Evolutionary conservation across 192 early-diverging fungal species (phyloP), one percentile per base, ranked within the genome.

Genomic region (Pilaira anomala): DNA sequence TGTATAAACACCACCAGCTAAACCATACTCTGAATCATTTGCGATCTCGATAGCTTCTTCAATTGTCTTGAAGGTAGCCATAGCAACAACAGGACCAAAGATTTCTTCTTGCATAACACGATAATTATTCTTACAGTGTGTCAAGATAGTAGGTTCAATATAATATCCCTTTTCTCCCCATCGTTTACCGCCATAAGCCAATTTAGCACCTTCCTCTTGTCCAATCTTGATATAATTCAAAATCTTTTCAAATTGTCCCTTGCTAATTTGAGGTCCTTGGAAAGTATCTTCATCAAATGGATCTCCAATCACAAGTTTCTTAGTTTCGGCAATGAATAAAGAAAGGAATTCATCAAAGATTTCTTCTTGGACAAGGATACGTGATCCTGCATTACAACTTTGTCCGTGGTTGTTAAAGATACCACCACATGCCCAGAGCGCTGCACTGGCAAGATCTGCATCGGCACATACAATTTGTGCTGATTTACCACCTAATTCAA

Each of bases 21-120:
- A 81, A 6, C 89, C 90, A 46, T 91, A 91, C 41, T 76, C 53
- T 3, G 80, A 86, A 50, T 85, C 76, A 63, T 93, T 93, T 28
- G 88, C 84, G 25, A 78, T 71, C 22, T 73, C 58, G 13, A 93
- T 69, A 19, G 70, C 91, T 51, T 93, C 87, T 8, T 86, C 86
- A 63, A 90, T 85, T 5, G 84, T 88, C 42, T 87, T 78, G 53
- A 93, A 93, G 0, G 87, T 79, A 51, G 77, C 68, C 21, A 93
- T 73, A 21, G 82, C 81, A 21, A 91, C 87, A 12, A 93, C 90
- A n/a, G 90, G 91, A 18, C 89, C 89, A 80, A 93, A 93, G 24
- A 91, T 90, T 66, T 93, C 89, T 69, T 93, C 89, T 45, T 86
- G 85, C 61, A 78, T 80, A 21, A 73, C 69, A 8, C 82, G 65